Conservation (phyloP, 1,284 basidiomycete genomes). For the Mycosarcoma mackinlayi region DNA sequence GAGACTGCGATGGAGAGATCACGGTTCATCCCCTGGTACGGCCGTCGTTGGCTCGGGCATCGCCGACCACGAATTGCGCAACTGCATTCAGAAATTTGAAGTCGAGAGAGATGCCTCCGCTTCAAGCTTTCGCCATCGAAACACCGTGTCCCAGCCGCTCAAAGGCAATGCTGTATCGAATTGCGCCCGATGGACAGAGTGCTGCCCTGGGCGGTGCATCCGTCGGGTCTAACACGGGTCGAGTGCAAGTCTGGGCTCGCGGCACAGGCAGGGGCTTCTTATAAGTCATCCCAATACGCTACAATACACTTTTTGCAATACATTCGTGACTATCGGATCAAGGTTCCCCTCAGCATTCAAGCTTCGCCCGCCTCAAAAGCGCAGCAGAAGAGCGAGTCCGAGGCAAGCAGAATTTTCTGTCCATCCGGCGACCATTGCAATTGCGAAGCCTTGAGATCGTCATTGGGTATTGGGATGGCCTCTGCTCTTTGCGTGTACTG, state of each 20-base stretch:
- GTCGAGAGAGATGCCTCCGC: constrained; percentile 17
- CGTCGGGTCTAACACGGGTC: constrained; percentile 32
- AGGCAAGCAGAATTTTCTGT: constrained; percentile 78
- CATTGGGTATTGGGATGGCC: constrained; percentile 50
- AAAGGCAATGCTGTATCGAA: constrained; percentile 46
- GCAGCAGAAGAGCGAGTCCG: constrained; percentile 81
- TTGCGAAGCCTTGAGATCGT: constrained; percentile 71
- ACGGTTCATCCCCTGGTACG: constrained; percentile 45
- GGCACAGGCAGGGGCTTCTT: constrained; percentile 49
- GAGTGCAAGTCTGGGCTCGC: constrained; percentile 47
- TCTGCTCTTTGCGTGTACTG: constrained; percentile 43
- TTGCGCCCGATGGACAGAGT: constrained; percentile 46
- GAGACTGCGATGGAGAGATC: constrained; percentile 57
- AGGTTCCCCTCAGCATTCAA: background rate
- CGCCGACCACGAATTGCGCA: background rate
- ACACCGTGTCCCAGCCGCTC: constrained; percentile 44
- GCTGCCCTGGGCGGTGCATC: constrained; percentile 35
- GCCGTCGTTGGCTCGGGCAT: constrained; percentile 29
- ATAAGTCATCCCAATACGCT: constrained; percentile 3
- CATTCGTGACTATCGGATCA: background rate
- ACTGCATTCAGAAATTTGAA: background rate
- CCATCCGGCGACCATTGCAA: constrained; percentile 84
- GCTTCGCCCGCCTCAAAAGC: constrained; percentile 66
- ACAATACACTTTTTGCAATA: constrained; percentile 23
- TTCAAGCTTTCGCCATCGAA: constrained; percentile 41